Evolutionary conservation across 495 filamentous ascomycete genomes (phyloP), one percentile per base, ranked within the genome.

Genomic region (Rhypophila decipiens): DNA sequence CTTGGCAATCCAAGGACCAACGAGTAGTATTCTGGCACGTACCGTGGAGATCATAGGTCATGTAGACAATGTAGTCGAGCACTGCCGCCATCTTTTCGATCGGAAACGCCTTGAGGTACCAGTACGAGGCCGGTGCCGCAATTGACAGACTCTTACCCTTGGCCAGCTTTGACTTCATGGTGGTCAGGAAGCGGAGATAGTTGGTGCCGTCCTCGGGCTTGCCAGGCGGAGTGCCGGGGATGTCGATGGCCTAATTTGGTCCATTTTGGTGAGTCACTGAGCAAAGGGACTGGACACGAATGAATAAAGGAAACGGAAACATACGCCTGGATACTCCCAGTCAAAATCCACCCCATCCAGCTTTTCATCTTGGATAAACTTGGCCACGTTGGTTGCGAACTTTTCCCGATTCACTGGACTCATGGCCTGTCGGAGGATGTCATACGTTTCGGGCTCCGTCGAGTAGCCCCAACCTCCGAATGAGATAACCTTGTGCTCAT

Each of bases 241-340:
- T 52, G 37, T 66, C 63, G 4, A 49, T 53, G 5, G 56, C 27
- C 27, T 31, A 13, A n/a, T n/a, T n/a, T n/a, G n/a, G n/a, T n/a
- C n/a, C n/a, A n/a, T n/a, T n/a, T n/a, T n/a, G n/a, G n/a, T n/a
- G n/a, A n/a, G n/a, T n/a, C n/a, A n/a, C n/a, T n/a, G n/a, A n/a
- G n/a, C n/a, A n/a, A n/a, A n/a, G n/a, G n/a, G n/a, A n/a, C n/a
- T n/a, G n/a, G n/a, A n/a, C n/a, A n/a, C n/a, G n/a, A n/a, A n/a
- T n/a, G n/a, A n/a, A n/a, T n/a, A n/a, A n/a, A n/a, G n/a, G n/a
- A n/a, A n/a, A 13, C 27, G 27, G 7, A 13, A 31, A 31, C 27
- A 7, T 31, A 31, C 27, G 4, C 60, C 63, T 4, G 70, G 71
- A 36, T 72, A 70, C 39, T 71, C 68, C 68, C 68, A 71, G 49